Evolutionary conservation across 1,284 basidiomycete species (phyloP), one percentile per base, ranked within the genome.

Genomic region (Peniophora sp.): DNA sequence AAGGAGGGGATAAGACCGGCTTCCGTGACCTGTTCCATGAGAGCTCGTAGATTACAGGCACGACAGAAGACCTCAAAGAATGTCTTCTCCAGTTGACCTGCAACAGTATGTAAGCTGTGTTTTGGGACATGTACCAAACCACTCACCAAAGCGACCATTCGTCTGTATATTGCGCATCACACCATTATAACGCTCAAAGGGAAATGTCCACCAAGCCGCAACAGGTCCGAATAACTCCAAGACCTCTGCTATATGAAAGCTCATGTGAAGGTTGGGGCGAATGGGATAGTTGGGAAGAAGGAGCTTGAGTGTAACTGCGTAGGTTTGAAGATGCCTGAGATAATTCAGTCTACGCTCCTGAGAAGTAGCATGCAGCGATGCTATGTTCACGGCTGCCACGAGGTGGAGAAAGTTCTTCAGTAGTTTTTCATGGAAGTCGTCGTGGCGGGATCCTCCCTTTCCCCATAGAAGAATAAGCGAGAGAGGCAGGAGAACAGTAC

Each of bases 111-210:
- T 6, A 12, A 32, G 12, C 5, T 12, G 12, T 32, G 12, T 6
- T 32, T 12, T 5, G 27, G 27, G 27, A 32, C 5, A 32, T 32
- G 27, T 32, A 12, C 27, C 12, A 5, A 32, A 32, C n/a, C 27
- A 32, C 27, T n/a, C 51, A 68, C 67, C 64, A 34, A 57, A 24
- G 43, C 65, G 63, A 27, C 57, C 49, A 49, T 72, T 73, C 1
- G 58, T 69, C 5, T 63, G 62, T 12, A 64, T 50, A 2, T 47
- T 36, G 47, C 71, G 69, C 8, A 73, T 55, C 3, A 64, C 53
- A 14, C 64, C 60, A 20, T 70, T 73, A 22, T 65, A 59, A 0
- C 59, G 52, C 41, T 73, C 62, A 12, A 64, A 71, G 6, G 60
- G 59, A n/a, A 64, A 67, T 0, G 63, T 60, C 39, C 68, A 59